These are phyloP conservation scores for Mycena venus DNA, from an alignment of 768 basidiomycete genomes.

Conservation along the genomic window DNA sequence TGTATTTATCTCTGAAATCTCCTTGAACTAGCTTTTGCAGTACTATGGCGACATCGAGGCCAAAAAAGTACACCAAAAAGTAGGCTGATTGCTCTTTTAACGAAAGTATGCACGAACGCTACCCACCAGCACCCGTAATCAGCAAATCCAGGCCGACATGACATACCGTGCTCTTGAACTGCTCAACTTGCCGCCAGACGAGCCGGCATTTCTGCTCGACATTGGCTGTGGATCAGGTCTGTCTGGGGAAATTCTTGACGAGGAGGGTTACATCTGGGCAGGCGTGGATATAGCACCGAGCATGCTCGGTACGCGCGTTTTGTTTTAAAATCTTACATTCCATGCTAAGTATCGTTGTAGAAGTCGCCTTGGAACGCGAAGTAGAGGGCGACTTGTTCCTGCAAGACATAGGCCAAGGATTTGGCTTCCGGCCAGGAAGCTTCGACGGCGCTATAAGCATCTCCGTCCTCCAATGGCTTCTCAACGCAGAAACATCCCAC, in stretches of 20 bases:
- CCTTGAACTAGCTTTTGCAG: constrained; percentile 54
- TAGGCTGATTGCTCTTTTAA: constrained; percentile 49
- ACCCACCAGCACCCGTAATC: constrained; percentile 87
- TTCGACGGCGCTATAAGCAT: constrained; percentile 99
- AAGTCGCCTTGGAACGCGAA: constrained; percentile 95
- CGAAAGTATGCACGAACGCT: constrained; percentile 21
- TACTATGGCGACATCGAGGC: constrained; percentile 98
- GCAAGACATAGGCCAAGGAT: constrained; percentile 98
- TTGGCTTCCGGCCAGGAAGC: constrained; percentile 95
- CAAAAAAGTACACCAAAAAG: constrained; percentile 97
- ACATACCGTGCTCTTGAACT: constrained; percentile 95
- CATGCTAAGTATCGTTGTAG: constrained; percentile 53
- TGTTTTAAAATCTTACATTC: not conserved
- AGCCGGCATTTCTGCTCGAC: constrained; percentile 90
- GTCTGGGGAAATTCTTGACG: constrained; percentile 95
- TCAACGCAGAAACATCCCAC: constrained; percentile 95
- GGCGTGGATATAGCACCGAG: constrained; percentile 96
- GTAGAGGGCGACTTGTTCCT: constrained; percentile 97
- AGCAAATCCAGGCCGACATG: constrained; percentile 98
- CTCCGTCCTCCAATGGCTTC: constrained; percentile 98
- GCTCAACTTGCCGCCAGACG: constrained; percentile 81
- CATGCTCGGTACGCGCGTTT: constrained; percentile 84
- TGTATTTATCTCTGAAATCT: not conserved
- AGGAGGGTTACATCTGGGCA: constrained; percentile 93
- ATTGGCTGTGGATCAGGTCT: constrained; percentile 98